These are phyloP conservation scores for California macrophylla DNA, from an alignment of 441 rosid genomes.

Conservation along the genomic window DNA sequence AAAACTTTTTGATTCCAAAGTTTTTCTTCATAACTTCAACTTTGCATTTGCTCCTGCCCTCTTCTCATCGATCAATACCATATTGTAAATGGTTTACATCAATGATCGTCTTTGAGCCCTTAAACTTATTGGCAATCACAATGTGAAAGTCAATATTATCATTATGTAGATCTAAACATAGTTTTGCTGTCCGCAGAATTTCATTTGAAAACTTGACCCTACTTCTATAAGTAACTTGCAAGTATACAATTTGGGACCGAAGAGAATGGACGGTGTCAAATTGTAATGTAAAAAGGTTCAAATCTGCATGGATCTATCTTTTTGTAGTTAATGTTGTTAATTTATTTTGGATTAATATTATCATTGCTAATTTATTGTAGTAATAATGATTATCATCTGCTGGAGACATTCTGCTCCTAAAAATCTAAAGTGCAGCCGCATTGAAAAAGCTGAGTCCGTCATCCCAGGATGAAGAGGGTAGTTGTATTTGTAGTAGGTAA, in stretches of 20 bases:
- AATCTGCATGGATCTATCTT: not conserved
- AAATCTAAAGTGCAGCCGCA: not conserved
- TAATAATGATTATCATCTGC: not conserved
- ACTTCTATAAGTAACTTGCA: not conserved
- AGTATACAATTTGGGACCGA: not conserved
- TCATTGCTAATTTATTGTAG: not conserved
- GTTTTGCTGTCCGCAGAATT: not conserved
- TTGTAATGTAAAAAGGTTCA: not conserved
- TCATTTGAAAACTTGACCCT: not conserved
- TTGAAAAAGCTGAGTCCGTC: not conserved
- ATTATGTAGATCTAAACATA: not conserved
- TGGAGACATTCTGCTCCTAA: too few species aligned
- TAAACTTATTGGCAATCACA: not conserved
- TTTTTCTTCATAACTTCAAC: too few species aligned
- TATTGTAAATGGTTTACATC: too few species aligned
- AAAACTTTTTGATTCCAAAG: too few species aligned
- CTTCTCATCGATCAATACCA: too few species aligned
- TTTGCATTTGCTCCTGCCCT: too few species aligned
- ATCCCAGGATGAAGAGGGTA: not conserved
- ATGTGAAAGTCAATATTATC: not conserved
- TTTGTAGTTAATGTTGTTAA: not conserved
- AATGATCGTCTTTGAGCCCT: too few species aligned
- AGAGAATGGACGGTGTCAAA: not conserved
- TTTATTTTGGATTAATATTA: not conserved
- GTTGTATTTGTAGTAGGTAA: not conserved